Evolutionary conservation across 2,329 filamentous ascomycete species (phyloP), one percentile per base, ranked within the genome.

Genomic region (Byssothecium circinans): DNA sequence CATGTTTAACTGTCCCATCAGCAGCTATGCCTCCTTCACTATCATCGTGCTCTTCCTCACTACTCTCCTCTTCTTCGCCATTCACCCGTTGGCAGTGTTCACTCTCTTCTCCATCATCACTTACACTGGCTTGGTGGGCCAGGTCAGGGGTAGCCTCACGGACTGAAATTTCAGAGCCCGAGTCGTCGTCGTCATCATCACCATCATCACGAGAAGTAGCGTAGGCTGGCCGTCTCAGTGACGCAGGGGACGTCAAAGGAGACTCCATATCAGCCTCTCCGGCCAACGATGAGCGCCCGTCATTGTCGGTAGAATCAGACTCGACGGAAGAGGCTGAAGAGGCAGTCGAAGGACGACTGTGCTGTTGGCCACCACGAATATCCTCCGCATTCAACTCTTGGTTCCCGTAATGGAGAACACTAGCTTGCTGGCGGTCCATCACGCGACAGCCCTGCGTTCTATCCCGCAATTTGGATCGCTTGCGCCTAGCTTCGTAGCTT

Each of bases 71-170:
- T 12, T 49, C 45, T n/a, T 53, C 43, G 1, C 51, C 50, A n/a
- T 54, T 47, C 3, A 52, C 49, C 14, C 51, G 38, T 25, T 52
- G 50, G 18, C 36, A 43, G 12, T 52, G 47, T 20, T 56, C 43
- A 15, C 52, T 43, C 11, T 53, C 39, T 27, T 47, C 43, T 10
- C 52, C 44, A n/a, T 49, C 50, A n/a, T 56, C 41, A 30, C 38
- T 41, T 18, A 45, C 43, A 8, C 57, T 50, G 36, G 54, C 41
- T 22, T 54, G 52, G 36, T 61, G 58, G 14, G 60, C 56, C 47
- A 60, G 55, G 15, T 67, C 61, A 43, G 70, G 64, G 52, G 64
- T 68, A 39, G 65, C 65, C 29, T 60, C 62, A 38, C 63, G 62
- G 4, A 67, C 52, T 14, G 70, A 68, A 35, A 62, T 63, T 34